Base-by-base conservation (phyloP, 805 yeast genomes). In the Candida alai region DNA sequence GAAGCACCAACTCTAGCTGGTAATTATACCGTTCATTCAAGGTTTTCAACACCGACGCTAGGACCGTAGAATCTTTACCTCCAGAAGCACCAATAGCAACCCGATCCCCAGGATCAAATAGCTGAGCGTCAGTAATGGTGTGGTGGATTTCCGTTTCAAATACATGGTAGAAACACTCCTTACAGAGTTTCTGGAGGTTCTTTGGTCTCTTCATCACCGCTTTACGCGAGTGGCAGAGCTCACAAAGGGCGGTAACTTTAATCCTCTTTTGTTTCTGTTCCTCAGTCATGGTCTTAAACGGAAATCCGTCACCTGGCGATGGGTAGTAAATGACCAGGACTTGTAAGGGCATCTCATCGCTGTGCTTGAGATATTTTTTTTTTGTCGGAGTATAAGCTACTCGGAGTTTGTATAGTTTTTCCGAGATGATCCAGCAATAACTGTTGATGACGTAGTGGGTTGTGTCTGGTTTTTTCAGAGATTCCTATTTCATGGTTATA, bases 61-160 rank as follows among this genome's bases (percentile, higher is more conserved):
- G 62, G 1, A 93, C 99, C 0, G 99, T 93, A 4, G 96, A 86
- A 56, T 93, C 99, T 51, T 93, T 93, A 34, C 99, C 99, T 17
- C 99, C 99, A 1, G 96, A 86, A 0, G 99, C 99, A 12, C 99
- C 99, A 16, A 93, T 89, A 12, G 97, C 98, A 2, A 93, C 89
- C 18, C 65, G 73, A 52, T 93, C 98, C 11, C 97, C 97, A 0
- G 63, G 68, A 16, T 76, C 56, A 49, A 93, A 93, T 30, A 93
- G 70, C 1, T 76, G 66, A 35, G 82, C 80, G 22, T 74, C 65
- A 10, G 70, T 65, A 29, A 93, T 90, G 2, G 98, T 90, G 48
- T 87, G 75, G 64, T 93, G 98, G 43, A 93, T 84, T 55, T 93
- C 99, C 0, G 94, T 84, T 61, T 93, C 99, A 59, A 93, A 93